A percentile compares a stretch with the other conserved stretches of the same genome.
Conservation (phyloP, 192 early-diverging fungal genomes). For the Backusella circina region DNA sequence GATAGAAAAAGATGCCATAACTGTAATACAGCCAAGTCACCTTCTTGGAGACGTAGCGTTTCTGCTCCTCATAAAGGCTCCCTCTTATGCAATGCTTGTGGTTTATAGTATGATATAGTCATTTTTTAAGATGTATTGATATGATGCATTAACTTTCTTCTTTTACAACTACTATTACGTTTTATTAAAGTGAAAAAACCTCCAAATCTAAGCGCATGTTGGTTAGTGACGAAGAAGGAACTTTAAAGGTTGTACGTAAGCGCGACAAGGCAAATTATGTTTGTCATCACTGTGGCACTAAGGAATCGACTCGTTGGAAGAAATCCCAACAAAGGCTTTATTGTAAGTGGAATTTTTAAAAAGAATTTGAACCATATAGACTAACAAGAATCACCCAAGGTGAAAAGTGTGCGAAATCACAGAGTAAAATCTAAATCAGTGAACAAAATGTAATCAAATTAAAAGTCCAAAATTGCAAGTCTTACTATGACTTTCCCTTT, state of each 20-base stretch:
- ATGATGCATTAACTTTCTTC: background rate
- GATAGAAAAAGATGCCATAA: slow-evolving; percentile 21
- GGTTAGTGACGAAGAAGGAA: background rate
- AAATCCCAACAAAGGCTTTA: background rate
- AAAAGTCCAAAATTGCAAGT: background rate
- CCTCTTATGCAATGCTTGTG: slow-evolving; percentile 4
- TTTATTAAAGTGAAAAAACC: slow-evolving; percentile 4
- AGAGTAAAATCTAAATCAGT: background rate
- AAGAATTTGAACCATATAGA: background rate
- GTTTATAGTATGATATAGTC: background rate
- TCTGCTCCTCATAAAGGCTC: background rate
- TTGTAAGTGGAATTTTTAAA: background rate
- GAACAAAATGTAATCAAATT: background rate
- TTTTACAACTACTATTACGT: background rate
- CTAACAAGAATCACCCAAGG: background rate
- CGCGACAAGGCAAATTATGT: background rate
- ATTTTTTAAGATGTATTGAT: background rate
- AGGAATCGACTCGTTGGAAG: background rate
- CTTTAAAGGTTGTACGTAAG: background rate
- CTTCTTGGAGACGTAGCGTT: slow-evolving; percentile 7
- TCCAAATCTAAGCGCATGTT: background rate
- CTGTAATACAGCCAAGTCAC: slow-evolving; percentile 25
- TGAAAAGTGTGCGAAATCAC: background rate
- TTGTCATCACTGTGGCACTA: background rate
- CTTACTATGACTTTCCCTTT: background rate